These are phyloP conservation scores for Prunus campanulata DNA, from an alignment of 306 rosid genomes.

Conservation along the genomic window DNA sequence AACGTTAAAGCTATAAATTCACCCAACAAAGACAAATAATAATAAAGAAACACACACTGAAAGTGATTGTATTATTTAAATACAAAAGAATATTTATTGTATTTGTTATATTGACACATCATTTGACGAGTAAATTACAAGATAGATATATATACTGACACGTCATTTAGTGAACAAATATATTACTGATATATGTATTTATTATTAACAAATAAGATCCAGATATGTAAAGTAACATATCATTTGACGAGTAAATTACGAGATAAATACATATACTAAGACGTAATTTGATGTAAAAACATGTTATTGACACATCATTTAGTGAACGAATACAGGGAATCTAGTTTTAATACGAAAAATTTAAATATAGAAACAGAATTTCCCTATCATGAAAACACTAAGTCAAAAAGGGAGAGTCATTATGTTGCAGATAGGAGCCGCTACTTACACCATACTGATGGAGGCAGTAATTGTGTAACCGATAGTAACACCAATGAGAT, in stretches of 20 bases:
- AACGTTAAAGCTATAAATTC: not conserved
- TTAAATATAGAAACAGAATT: not conserved
- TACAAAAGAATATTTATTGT: too few species aligned
- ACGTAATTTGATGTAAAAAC: not conserved
- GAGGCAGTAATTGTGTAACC: slow-evolving; percentile 98
- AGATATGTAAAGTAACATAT: not conserved
- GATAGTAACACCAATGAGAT: slow-evolving; percentile 76
- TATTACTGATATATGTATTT: not conserved
- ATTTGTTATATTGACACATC: too few species aligned
- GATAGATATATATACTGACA: not conserved
- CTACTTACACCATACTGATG: slow-evolving; percentile 89
- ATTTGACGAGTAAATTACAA: too few species aligned
- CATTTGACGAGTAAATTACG: not conserved
- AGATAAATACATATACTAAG: not conserved
- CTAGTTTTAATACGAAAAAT: too few species aligned
- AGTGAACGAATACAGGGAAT: not conserved
- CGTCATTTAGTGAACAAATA: not conserved
- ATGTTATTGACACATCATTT: not conserved
- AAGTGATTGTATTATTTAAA: too few species aligned
- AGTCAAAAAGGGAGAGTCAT: not conserved
- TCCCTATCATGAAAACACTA: not conserved
- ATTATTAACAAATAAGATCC: too few species aligned
- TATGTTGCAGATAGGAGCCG: not conserved
- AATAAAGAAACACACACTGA: not conserved
- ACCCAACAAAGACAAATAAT: not conserved